Evolutionary conservation across 257 asterid genomes (phyloP), one percentile per base, ranked within the genome.

Genomic region (Solanum habrochaites): DNA sequence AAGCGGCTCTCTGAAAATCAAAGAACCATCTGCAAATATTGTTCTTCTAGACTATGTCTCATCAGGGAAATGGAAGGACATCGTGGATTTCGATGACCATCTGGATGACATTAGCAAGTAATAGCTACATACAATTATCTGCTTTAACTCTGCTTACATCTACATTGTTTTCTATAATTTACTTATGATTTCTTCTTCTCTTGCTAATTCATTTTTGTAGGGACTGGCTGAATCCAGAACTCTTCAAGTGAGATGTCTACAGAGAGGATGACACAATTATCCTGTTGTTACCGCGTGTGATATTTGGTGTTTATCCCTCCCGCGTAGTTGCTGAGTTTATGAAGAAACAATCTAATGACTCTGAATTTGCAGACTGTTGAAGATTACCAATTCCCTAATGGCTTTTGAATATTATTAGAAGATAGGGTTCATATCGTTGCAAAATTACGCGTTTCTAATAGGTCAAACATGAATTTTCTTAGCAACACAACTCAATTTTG

Each of bases 91-190:
- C 83, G 98, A 97, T 56, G 98, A 97, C 91, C 99, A 97, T 92
- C 95, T 97, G 87, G 98, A 95, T 86, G 97, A 97, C 85, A 81
- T 96, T 90, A 94, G 95, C 98, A 95, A 96, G 99, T 97, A 89
- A 93, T 90, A 82, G 7, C 88, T 72, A 58, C 85, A 58, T 85
- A 27, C 89, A 60, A 52, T 75, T 25, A 15, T 47, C 31, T 64
- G 80, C 81, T 86, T 83, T 27, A 12, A 27, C 39, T 2, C 37
- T 86, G 60, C 21, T 32, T 16, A 11, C 39, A 8, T 49, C 87
- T 66, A 23, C 66, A 52, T 23, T 35, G 11, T 49, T 52, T 40
- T 49, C 43, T 2, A 18, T 18, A 31, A 29, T 40, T 16, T 69
- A 27, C 69, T 75, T n/a, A 85, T 47, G 47, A 15, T 15, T 69